A percentile compares a stretch with the other conserved stretches of the same genome.
Conservation (phyloP, 305 asterid genomes). For the Withania somnifera region DNA sequence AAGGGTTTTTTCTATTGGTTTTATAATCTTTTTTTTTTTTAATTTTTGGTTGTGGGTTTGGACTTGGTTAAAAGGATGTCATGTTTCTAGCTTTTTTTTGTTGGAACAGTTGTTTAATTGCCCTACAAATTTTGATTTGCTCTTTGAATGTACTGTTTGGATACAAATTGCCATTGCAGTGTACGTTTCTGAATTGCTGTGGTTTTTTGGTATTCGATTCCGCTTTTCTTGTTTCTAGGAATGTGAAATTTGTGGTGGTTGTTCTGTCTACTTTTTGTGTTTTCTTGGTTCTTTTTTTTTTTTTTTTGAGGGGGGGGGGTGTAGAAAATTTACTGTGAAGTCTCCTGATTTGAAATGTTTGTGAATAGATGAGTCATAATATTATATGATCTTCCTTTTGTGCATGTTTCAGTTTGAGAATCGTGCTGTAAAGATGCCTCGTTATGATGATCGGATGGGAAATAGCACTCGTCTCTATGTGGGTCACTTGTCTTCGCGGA, state of each 20-base stretch:
- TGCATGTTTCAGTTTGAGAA: background rate
- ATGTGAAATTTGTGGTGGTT: background rate
- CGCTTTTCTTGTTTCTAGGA: background rate
- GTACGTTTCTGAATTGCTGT: no score
- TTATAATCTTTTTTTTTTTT: background rate
- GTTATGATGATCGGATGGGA: slow-evolving; percentile 55
- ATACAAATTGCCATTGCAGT: no score
- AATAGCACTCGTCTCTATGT: slow-evolving; percentile 54
- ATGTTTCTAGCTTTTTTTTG: background rate
- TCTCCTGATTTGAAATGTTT: background rate
- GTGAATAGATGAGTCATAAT: background rate
- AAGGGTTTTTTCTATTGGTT: no score
- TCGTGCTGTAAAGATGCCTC: slow-evolving; percentile 40
- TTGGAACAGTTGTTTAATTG: no score
- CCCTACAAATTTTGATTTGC: no score
- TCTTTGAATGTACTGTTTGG: no score
- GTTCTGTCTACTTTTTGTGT: background rate
- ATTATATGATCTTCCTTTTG: background rate
- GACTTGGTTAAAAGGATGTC: background rate
- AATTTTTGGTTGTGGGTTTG: background rate
- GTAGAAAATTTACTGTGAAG: no score
- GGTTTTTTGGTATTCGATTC: background rate
- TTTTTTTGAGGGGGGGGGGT: no score
- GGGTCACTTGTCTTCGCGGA: slow-evolving; percentile 55
- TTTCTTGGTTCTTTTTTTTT: background rate